Percentiles rank a stretch among this genome's conserved stretches.
Conservation (phyloP, 345 rosid species). For the Gossypium ekmanianum region DNA sequence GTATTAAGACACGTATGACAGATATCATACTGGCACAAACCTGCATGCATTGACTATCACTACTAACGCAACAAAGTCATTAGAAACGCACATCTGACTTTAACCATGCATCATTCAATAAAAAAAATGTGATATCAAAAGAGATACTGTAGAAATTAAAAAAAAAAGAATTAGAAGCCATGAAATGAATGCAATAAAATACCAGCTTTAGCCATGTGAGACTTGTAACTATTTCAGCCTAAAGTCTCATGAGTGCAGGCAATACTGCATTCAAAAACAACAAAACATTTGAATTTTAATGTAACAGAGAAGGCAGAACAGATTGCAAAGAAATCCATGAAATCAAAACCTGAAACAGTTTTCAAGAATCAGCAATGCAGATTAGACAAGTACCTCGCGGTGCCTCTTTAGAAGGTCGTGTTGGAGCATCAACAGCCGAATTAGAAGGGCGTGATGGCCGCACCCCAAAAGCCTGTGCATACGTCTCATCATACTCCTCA, state of each 20-base stretch:
- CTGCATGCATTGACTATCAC: neutral
- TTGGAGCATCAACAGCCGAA: constrained; percentile 36
- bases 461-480: constrained; percentile 95
- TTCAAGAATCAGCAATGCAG: constrained; percentile 17
- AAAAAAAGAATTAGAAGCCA: neutral
- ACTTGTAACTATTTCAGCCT: neutral
- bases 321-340: constrained; percentile 16
- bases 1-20: neutral
- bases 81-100: neutral
- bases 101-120: neutral
- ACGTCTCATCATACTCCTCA: constrained; percentile 97
- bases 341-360: constrained; percentile 9
- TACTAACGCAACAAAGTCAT: neutral
- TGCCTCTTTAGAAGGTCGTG: constrained; percentile 41
- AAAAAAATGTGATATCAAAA: neutral
- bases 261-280: neutral
- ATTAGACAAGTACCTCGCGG: constrained; percentile 49
- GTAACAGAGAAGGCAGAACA: neutral
- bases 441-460: constrained; percentile 43
- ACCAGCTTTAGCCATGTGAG: neutral
- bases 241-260: neutral
- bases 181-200: neutral
- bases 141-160: neutral
- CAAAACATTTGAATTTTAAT: neutral
- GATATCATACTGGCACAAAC: neutral